Conservation (phyloP, 2,329 filamentous ascomycete species). For the Myriangium duriaei region DNA sequence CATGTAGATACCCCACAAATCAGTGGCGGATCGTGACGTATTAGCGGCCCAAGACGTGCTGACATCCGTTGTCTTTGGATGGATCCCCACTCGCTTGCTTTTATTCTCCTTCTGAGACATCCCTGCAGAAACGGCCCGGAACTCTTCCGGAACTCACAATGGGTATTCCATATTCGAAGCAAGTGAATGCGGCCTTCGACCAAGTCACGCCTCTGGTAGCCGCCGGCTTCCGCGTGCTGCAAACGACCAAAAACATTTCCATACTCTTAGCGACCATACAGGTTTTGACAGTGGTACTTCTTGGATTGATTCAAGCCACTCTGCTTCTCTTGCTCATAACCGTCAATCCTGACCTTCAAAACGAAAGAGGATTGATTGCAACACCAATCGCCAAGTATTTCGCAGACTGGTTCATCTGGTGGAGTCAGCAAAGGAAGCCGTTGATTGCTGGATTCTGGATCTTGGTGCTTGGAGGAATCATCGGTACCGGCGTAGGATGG, state of each 20-base stretch:
- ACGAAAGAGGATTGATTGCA: conserved; percentile 28
- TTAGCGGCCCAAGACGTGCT: no score
- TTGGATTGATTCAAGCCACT: conserved; percentile 28
- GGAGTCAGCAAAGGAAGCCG: conserved; percentile 1
- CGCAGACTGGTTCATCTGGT: conserved; percentile 11
- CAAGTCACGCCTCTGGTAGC: conserved; percentile 41
- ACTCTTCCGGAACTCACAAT: no score
- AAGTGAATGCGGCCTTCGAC: conserved; percentile 40
- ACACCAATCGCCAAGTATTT: conserved; percentile 28
- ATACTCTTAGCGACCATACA: conserved; percentile 37
- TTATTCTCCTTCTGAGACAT: no score
- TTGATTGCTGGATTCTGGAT: conserved; percentile 7
- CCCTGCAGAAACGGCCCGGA: no score
- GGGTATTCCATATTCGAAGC: conserved; percentile 41
- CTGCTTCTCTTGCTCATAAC: conserved; percentile 31
- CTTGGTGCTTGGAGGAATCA: neutral
- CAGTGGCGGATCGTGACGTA: no score
- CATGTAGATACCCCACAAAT: no score
- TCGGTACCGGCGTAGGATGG: conserved; percentile 1
- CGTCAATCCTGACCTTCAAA: conserved; percentile 37
- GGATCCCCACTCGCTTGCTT: no score
- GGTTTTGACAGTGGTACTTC: conserved; percentile 31
- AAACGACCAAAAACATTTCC: conserved; percentile 38
- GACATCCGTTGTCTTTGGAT: no score
- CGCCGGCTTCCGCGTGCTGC: conserved; percentile 36